Percentiles rank a stretch among this genome's conserved stretches.
These are phyloP conservation scores for Parathielavia hyrcaniae DNA, from an alignment of 495 filamentous ascomycete genomes.

Conservation along the genomic window DNA sequence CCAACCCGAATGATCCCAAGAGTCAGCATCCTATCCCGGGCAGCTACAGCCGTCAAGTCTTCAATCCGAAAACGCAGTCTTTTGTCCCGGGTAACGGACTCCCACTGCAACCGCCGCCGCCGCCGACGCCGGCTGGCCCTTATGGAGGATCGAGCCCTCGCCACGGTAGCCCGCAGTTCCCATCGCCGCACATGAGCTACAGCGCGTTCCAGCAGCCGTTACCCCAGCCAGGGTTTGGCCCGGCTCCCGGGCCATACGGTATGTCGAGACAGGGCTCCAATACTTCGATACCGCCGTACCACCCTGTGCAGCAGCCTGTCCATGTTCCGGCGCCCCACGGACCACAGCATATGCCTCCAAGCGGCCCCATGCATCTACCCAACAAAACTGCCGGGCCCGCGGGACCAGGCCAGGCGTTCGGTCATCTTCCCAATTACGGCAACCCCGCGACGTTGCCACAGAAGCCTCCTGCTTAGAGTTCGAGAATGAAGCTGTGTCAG, in stretches of 20 bases:
- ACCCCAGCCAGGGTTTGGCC: slow-evolving; percentile 35
- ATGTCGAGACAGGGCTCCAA: slow-evolving; percentile 53
- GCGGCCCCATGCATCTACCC: slow-evolving; percentile 34
- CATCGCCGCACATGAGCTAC: slow-evolving; percentile 41
- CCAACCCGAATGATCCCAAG: slow-evolving; percentile 58
- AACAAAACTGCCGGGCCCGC: slow-evolving; percentile 34
- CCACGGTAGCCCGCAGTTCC: slow-evolving; percentile 44
- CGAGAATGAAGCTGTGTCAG: slow-evolving; percentile 21
- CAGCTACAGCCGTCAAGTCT: slow-evolving; percentile 73
- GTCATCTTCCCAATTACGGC: slow-evolving; percentile 50
- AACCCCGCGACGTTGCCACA: slow-evolving; percentile 52
- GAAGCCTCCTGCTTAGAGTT: slow-evolving; percentile 43
- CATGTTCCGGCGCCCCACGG: slow-evolving; percentile 16
- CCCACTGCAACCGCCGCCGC: slow-evolving; percentile 36
- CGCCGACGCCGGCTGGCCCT: slow-evolving; percentile 24
- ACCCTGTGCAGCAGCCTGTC: slow-evolving; percentile 23
- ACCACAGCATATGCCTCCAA: slow-evolving; percentile 27
- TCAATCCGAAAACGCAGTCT: slow-evolving; percentile 87
- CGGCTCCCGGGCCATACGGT: slow-evolving; percentile 35
- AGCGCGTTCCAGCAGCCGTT: slow-evolving; percentile 37
- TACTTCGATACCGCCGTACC: slow-evolving; percentile 46
- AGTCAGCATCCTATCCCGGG: slow-evolving; percentile 72
- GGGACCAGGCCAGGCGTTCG: slow-evolving; percentile 34
- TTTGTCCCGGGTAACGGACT: slow-evolving; percentile 65
- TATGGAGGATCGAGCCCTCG: slow-evolving; percentile 34